phyloP scores from a whole-genome alignment of 2,329 filamentous ascomycete genomes.

The Ophiognomonia clavigignenti-juglandacearum region DNA sequence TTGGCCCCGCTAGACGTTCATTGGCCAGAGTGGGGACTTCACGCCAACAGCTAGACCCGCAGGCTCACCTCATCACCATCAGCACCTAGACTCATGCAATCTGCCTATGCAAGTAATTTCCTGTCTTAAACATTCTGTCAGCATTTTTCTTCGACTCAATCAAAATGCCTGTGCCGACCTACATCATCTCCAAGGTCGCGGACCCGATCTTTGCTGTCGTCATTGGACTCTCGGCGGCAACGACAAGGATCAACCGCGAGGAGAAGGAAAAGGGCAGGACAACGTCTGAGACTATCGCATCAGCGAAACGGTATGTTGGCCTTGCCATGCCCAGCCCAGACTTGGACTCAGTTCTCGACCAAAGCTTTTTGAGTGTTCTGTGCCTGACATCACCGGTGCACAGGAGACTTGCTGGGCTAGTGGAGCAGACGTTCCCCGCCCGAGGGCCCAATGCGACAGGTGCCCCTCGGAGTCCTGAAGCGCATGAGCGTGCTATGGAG shows the following conservation, averaged over 20 bases:
- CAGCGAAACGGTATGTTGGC: constrained; percentile 36
- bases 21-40: too few species aligned
- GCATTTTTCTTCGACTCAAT: too few species aligned
- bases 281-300: constrained; percentile 44
- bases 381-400: too few species aligned
- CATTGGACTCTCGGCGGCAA: constrained; percentile 52
- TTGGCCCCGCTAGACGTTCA: too few species aligned
- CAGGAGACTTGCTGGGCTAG: constrained; percentile 21
- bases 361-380: not conserved
- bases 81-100: too few species aligned
- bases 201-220: constrained; percentile 55
- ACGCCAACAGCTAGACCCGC: too few species aligned
- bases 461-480: not conserved
- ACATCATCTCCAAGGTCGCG: constrained; percentile 55
- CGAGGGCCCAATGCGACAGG: not conserved
- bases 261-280: constrained; percentile 53
- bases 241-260: constrained; percentile 54
- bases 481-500: too few species aligned
- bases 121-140: too few species aligned
- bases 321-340: too few species aligned
- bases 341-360: too few species aligned
- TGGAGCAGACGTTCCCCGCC: not conserved
- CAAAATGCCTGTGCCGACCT: constrained; percentile 48
- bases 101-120: too few species aligned
- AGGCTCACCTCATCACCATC: too few species aligned